Evolutionary conservation across 1,139 yeast genomes (phyloP), one percentile per base, ranked within the genome.

Genomic region (Yamadazyma oceani): DNA sequence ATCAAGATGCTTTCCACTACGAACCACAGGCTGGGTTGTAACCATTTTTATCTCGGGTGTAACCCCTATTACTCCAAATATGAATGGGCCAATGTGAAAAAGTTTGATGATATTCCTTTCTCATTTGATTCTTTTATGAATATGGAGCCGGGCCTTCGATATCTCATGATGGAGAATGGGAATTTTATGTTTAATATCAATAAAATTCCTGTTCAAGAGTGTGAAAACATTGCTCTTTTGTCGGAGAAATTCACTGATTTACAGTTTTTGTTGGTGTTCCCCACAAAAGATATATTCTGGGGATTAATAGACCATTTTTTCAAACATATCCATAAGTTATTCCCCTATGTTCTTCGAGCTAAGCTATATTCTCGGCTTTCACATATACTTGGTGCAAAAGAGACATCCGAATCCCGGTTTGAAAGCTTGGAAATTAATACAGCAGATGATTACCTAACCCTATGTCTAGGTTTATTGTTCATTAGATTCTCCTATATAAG

Each of bases 241-340:
- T n/a, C n/a, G n/a, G n/a, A n/a, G n/a, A n/a, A n/a, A n/a, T n/a
- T n/a, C n/a, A n/a, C n/a, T n/a, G n/a, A n/a, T n/a, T n/a, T n/a
- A n/a, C 52, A 56, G 34, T 56, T 66, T 26, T 46, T 53, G 32
- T 42, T 55, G n/a, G 53, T 56, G n/a, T 49, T 67, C 13, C 72
- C 73, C 8, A 53, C 53, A 10, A 52, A 53, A 35, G 48, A 43
- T 34, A 60, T 58, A 1, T 44, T 63, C 15, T 60, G 64, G 66
- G 35, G 50, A 9, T 51, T 63, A 26, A 38, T 65, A 2, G 54
- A 54, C 24, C 43, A 58, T 15, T 67, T 57, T 42, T 64, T 66
- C 39, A 33, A 65, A 64, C 38, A 40, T 26, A 4, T 10, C 11
- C 14, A 12, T 12, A 26, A 26, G 11, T 7, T 11, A 14, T 26